Evolutionary conservation across 139 green algal genomes (phyloP).

Genomic region (Trebouxia sp.): DNA sequence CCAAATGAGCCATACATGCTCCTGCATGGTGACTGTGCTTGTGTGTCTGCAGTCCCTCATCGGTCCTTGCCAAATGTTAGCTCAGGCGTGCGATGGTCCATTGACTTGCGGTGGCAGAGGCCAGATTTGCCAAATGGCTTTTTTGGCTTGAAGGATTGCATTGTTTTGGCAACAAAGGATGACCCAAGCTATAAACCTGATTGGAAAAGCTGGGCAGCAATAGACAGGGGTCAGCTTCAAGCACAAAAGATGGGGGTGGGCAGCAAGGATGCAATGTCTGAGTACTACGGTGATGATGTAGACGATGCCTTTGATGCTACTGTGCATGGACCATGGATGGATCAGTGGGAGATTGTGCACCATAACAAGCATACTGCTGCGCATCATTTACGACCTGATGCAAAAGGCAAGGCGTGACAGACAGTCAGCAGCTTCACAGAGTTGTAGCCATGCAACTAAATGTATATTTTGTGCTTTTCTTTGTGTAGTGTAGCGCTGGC

Average conservation of each 20-base stretch:
- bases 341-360: slow-evolving; percentile 27
- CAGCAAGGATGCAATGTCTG: slow-evolving; percentile 5
- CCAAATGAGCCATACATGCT: not conserved
- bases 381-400: not conserved
- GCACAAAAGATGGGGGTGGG: not conserved
- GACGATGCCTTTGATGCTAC: slow-evolving; percentile 22
- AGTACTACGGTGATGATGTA: not conserved
- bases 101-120: slow-evolving; percentile 25
- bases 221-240: slow-evolving; percentile 15
- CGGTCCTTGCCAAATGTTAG: slow-evolving; percentile 17
- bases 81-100: slow-evolving; percentile 18
- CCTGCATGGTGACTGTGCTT: not conserved
- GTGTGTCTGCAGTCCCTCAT: not conserved
- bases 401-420: slow-evolving; percentile 11
- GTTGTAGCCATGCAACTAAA: no score
- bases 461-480: no score
- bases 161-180: slow-evolving; percentile 1
- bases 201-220: slow-evolving; percentile 1
- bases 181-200: slow-evolving; percentile 2
- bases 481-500: no score
- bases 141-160: slow-evolving; percentile 27
- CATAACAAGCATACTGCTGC: slow-evolving; percentile 28
- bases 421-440: no score
- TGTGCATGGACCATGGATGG: slow-evolving; percentile 29
- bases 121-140: slow-evolving; percentile 25